Base-by-base conservation (phyloP, 2,329 filamentous ascomycete species). In the Penicillium decumbens region DNA sequence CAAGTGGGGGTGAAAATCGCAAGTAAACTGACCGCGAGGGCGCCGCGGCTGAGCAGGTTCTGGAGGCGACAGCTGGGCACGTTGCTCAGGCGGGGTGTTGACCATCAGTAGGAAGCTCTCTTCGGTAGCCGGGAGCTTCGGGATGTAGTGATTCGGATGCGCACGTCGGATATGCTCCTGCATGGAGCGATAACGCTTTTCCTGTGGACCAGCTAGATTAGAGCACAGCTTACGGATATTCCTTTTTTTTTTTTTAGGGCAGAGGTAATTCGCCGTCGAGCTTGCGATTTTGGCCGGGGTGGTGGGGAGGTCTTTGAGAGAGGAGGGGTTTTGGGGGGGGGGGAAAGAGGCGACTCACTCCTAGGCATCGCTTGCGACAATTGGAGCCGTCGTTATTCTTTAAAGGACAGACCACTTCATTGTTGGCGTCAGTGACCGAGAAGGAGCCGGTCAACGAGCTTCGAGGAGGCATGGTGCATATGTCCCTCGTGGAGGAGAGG, bases 61-160 rank as follows among this genome's bases (percentile, higher is more conserved):
- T 62, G 72, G 65, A 27, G 71, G 70, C 33, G 74, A 76, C 49
- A 75, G 73, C 55, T 80, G 80, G 39, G 80, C 81, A 64, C 81
- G 81, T 69, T 89, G 85, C 54, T 85, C 85, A 9, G 88, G 91
- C 56, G 89, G 87, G 59, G 89, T 90, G 71, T 84, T 95, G 72
- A 97, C 89, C 93, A 97, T 97, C 70, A 95, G 79, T 66, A 88
- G 78, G 74, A 98, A 96, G 83, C 90, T 96, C 75, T 97, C 92
- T 73, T 96, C 92, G 62, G 92, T 98, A 42, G 93, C 93, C 60
- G 93, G 92, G 63, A 97, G 87, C 81, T 97, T 96, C 43, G 93
- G 85, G 63, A 98, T 95, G 75, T 97, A 97, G 72, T 96, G 87
- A 71, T 95, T 90, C 54, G 92, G 92, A 71, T 98, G 93, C 60